phyloP scores from a whole-genome alignment of 2,329 filamentous ascomycete species.

The Phialophora expanda region DNA sequence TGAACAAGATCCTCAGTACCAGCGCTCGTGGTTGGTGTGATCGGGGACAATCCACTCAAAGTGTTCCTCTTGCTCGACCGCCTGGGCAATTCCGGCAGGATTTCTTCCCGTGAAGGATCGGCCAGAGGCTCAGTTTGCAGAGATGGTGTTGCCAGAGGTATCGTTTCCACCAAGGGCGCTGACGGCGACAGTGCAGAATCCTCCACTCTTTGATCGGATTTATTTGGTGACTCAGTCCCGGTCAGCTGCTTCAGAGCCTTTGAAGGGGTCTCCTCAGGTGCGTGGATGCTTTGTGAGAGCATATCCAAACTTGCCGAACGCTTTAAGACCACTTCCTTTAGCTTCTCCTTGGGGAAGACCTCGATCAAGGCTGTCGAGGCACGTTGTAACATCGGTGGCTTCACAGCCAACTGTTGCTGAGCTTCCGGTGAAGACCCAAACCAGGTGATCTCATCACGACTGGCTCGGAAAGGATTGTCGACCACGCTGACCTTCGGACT shows the following conservation, averaged over 20 bases:
- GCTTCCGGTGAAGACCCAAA: conserved; percentile 24
- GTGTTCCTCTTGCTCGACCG: conserved; percentile 41
- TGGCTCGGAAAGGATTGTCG: conserved; percentile 35
- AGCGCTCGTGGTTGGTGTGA: conserved; percentile 32
- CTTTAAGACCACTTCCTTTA: conserved; percentile 35
- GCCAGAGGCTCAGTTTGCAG: conserved; percentile 30
- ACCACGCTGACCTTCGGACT: conserved; percentile 39
- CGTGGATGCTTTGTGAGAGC: conserved; percentile 35
- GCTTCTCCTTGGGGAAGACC: conserved; percentile 37
- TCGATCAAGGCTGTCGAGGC: conserved; percentile 41
- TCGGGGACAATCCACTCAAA: conserved; percentile 22
- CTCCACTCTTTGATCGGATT: conserved; percentile 38
- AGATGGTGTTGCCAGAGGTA: conserved; percentile 31
- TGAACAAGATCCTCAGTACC: conserved; percentile 7
- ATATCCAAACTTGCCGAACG: conserved; percentile 36
- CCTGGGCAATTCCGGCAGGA: conserved; percentile 33
- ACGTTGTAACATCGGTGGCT: conserved; percentile 36
- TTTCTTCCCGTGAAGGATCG: conserved; percentile 19
- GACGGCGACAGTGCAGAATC: conserved; percentile 4
- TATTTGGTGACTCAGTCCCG: conserved; percentile 34
- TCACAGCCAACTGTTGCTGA: conserved; percentile 22
- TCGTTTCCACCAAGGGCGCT: conserved; percentile 18
- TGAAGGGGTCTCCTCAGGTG: conserved; percentile 31
- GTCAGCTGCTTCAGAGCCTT: conserved; percentile 38
- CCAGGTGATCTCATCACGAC: conserved; percentile 32